Evolutionary conservation across 2,329 filamentous ascomycete genomes (phyloP), one percentile per base, ranked within the genome.

Genomic region (Beauveria scarabaeidicola): DNA sequence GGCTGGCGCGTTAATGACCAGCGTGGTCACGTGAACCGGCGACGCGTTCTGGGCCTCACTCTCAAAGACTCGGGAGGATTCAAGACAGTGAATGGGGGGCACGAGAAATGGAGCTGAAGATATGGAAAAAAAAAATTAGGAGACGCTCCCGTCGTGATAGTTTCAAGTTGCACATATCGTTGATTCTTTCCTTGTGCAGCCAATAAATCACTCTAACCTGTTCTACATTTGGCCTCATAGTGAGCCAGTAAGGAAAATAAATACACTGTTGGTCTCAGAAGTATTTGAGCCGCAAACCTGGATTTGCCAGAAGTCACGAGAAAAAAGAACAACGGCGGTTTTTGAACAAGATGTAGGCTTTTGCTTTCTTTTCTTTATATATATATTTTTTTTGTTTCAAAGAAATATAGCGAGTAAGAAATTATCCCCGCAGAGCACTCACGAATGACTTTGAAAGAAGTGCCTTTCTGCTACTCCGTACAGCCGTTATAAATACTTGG

Each of bases 1-100:
- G 66, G 68, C 66, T 62, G 72, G 73, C 74, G 74, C 73, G 74
- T 76, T 72, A 74, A 76, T 75, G 71, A 69, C 63, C 17, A 54
- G 47, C 61, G 61, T 63, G 65, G 32, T 72, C 73, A 75, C 73
- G 73, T 75, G 73, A 75, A 51, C 5, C 5, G 41, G 13, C 21
- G 40, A 58, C 55, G 55, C 55, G 55, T 56, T 32, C 17, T 3
- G 8, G 52, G 25, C 38, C 17, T 40, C 21, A 25, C 21, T 27
- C 5, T 41, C 11, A 27, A 53, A 10, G 27, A 25, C 15, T 11
- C n/a, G 15, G 3, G 23, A 32, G 5, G 25, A 3, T 19, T 29
- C 32, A 13, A 23, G 27, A 40, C 21, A n/a, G 23, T 52, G 11
- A 36, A 36, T 36, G 32, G 13, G 32, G 32, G 13, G 6, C 32